Evolutionary conservation across 306 rosid species (phyloP).

Genomic region (Fragaria vesca): DNA sequence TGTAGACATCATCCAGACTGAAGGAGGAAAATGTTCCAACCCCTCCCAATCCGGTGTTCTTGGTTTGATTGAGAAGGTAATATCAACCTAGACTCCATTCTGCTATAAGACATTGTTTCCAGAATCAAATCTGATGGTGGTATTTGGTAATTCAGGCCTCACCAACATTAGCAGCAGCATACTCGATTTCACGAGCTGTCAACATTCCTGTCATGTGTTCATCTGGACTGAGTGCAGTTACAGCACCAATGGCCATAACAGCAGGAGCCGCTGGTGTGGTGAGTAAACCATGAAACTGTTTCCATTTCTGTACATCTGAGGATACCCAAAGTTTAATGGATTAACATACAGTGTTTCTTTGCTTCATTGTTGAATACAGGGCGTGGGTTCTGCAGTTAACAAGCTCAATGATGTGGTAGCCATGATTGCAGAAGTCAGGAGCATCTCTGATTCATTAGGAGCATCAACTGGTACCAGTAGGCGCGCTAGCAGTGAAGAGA

Average conservation of each 20-base stretch:
- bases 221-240: conserved; percentile 80
- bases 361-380: conserved; percentile 43
- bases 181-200: conserved; percentile 84
- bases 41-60: conserved; percentile 80
- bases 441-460: conserved; percentile 65
- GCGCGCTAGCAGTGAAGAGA: conserved; percentile 28
- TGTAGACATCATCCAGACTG: conserved; percentile 87
- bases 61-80: conserved; percentile 94
- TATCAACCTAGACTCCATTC: not conserved
- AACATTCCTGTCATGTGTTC: conserved; percentile 89
- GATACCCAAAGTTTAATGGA: not conserved
- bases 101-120: not conserved
- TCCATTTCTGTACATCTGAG: not conserved
- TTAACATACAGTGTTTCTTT: not conserved
- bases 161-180: conserved; percentile 89
- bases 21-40: conserved; percentile 85
- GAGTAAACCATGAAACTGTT: conserved; percentile 15
- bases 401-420: conserved; percentile 79
- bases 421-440: conserved; percentile 87
- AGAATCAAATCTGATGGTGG: conserved; percentile 15
- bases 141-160: conserved; percentile 54
- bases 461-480: conserved; percentile 36
- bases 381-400: conserved; percentile 90
- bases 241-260: conserved; percentile 90
- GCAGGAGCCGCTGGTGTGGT: conserved; percentile 98